Evolutionary conservation across 108 stramenopile species (phyloP), one percentile per base, ranked within the genome.

Genomic region (Aurantiochytrium sp.): DNA sequence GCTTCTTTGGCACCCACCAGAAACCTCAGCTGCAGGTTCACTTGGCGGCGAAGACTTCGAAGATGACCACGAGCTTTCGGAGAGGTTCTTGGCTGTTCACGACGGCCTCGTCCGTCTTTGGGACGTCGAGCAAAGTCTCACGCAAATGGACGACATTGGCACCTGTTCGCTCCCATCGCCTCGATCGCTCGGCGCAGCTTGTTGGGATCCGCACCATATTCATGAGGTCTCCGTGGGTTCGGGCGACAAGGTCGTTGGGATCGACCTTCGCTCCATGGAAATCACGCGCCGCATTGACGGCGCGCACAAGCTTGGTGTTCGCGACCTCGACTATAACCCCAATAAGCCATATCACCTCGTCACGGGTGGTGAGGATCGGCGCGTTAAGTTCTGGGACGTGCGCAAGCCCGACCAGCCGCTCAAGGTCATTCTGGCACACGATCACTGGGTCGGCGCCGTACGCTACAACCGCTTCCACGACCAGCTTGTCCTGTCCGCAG

Each of bases 401-500:
- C 90, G 94, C 44, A 89, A 58, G 43, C 58, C 90, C 43, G 73
- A 91, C 47, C 19, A 29, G 58, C 83, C 90, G 6, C 44, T 87
- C 29, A 91, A 87, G 47, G 42, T 47, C 14, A 14, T 88, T 5
- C 47, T 19, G 19, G 44, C 59, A 28, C 43, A 90, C 89, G 49
- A 35, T 10, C 72, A 21, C 88, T 91, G 71, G 88, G 91, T 91
- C 28, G 59, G 57, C 42, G 57, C 88, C 18, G 96, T 97, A 8
- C 57, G 72, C 18, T 99, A 98, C 94, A 99, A 99, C 93, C 97
- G 96, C 4, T 98, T 96, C 93, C 98, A 99, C 91, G 99, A 99
- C 93, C 99, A 99, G 92, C 91, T 99, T 87, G 90, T 99, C n/a
- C 53, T 98, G 58, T 95, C 94, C 87, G 96, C 95, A 19, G 98